These are phyloP conservation scores for Violaceomyces palustris DNA, from an alignment of 1,284 basidiomycete species.

Conservation along the genomic window DNA sequence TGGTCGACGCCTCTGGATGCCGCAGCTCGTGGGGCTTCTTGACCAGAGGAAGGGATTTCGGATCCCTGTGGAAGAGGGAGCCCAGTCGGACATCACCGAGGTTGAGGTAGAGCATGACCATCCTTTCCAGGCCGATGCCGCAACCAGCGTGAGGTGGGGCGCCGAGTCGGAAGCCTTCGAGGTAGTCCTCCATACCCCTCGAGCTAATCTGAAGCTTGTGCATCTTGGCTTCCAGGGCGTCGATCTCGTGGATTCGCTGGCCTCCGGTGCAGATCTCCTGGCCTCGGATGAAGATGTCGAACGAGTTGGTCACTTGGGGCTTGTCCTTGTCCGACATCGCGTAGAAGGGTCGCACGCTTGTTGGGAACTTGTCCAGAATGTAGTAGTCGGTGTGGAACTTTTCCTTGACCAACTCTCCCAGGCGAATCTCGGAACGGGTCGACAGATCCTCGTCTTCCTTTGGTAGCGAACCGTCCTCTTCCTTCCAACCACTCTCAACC, in stretches of 20 bases:
- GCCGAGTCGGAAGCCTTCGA: conserved; percentile 49
- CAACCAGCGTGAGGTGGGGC: conserved; percentile 50
- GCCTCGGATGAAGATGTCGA: conserved; percentile 49
- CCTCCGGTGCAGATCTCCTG: conserved; percentile 52
- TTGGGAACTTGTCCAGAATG: conserved; percentile 54
- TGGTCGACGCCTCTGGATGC: conserved; percentile 45
- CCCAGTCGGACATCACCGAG: conserved; percentile 48
- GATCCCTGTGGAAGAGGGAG: conserved; percentile 50
- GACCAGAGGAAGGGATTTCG: conserved; percentile 37
- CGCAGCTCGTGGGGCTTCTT: conserved; percentile 25
- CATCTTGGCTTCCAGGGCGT: conserved; percentile 43
- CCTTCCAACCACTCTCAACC: conserved; percentile 48
- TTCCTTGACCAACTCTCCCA: conserved; percentile 79
- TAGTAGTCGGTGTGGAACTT: conserved; percentile 82
- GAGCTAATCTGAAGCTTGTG: conserved; percentile 31
- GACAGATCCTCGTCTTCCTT: conserved; percentile 40
- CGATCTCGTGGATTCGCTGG: conserved; percentile 47
- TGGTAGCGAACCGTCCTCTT: conserved; percentile 41
- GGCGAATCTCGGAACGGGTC: conserved; percentile 84
- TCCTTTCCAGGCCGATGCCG: conserved; percentile 49
- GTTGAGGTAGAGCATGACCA: conserved; percentile 51
- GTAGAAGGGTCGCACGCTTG: conserved; percentile 90
- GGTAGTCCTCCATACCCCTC: conserved; percentile 46
- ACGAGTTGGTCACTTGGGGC: conserved; percentile 43
- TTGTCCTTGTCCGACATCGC: conserved; percentile 58